Evolutionary conservation across 164 flowering plant genomes (phyloP), one percentile per base, ranked within the genome.

Genomic region (Magnolia officinalis): DNA sequence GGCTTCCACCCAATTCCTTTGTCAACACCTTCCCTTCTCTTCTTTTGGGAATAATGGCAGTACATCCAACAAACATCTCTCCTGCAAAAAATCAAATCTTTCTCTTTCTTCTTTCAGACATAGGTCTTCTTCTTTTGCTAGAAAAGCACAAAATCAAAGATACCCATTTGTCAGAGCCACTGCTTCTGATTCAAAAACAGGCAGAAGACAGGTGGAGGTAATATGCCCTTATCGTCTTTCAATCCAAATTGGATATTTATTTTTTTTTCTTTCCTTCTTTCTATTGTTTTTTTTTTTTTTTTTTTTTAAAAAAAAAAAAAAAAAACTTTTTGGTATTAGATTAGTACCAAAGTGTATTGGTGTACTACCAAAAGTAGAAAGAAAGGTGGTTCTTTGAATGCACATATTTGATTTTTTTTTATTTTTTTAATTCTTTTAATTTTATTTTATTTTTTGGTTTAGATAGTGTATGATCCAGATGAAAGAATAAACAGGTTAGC

Each of bases 381-480:
- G 45, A 37, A 37, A 37, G 8, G 31, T 6, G 1, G 31, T 8
- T 9, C 21, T 26, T 61, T 31, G 50, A 8, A 49, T 11, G 16
- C 16, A 31, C 3, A 6, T 5, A 29, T 31, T 29, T 6, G 7
- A 11, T 31, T 19, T 67, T 58, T n/a, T 7, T 23, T 23, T 70
- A 23, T n/a, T 7, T 23, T 23, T 70, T 24, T 24, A 76, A 24
- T 24, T 26, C 29, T 26, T 31, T 29, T 6, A 2, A 11, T 18
- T 19, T 67, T 50, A 14, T 7, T 23, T 23, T 70, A 24, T 29
- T 75, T 23, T 68, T 79, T 68, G 72, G 63, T 63, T 78, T 87
- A 95, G 98, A 78, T 93, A 58, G 90, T 86, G 23, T 93, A 90
- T 82, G 86, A 92, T 81, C 90, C 85, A 82, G 96, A 92, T 68